Evolutionary conservation across 2,329 filamentous ascomycete species (phyloP), one percentile per base, ranked within the genome.

Genomic region (Penicillium palitans): DNA sequence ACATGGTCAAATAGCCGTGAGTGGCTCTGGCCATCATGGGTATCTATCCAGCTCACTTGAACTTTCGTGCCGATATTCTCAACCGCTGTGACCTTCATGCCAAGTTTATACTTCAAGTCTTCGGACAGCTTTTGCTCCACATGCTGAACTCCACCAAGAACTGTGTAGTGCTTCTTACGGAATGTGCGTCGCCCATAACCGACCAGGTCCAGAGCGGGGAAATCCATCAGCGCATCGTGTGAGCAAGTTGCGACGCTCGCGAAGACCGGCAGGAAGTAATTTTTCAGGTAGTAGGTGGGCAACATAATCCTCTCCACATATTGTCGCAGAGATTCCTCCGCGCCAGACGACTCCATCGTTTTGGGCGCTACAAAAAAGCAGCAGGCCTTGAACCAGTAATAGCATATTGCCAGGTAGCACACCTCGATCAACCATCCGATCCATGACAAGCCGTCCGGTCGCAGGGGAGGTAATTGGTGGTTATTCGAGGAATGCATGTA

Each of bases 401-500:
- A 82, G 61, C 80, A 84, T 0, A 79, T 52, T 8, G 78, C 66
- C 24, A 84, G 64, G 61, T 80, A 79, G 7, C 78, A 39, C 0
- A 78, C 70, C 60, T 84, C 79, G 4, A 77, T 37, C 0, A 82
- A 41, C 66, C 82, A 79, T 1, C 31, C 65, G 45, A n/a, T 77
- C 48, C 24, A 78, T 29, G 59, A 52, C 21, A 49, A 60, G 1
- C 72, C 67, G 2, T 69, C 52, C 5, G 73, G 71, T 5, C 67
- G 72, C 0, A 77, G 74, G 2, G 81, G 78, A 0, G 78, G 78
- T 17, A 80, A 66, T 60, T 76, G 76, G 62, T 86, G 83, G 37
- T 81, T 72, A 42, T 84, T 84, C 3, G 82, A 85, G 0, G 83
- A 77, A 63, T 86, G 80, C 15, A 82, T 72, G 55, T 83, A 83